Evolutionary conservation across 2,329 filamentous ascomycete species (phyloP).

Genomic region (Mariannaea elegans): DNA sequence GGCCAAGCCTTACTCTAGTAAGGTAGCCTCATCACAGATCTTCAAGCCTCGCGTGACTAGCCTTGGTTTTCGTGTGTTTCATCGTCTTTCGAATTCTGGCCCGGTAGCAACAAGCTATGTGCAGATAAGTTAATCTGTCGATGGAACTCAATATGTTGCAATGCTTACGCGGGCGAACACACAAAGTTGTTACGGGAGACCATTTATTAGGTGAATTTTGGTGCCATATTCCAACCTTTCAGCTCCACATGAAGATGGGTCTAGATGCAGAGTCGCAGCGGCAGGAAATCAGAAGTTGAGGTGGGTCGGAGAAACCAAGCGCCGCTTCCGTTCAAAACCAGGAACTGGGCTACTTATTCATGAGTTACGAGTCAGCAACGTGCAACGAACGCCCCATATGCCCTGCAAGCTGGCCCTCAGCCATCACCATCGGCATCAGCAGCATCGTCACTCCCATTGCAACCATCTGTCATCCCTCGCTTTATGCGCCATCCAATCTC

Average conservation of each 20-base stretch:
- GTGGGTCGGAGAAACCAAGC: conserved; percentile 20
- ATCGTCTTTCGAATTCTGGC: conserved; percentile 6
- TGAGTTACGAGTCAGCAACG: conserved; percentile 13
- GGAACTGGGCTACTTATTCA: conserved; percentile 2
- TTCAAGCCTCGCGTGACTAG: conserved; percentile 32
- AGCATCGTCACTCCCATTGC: background rate
- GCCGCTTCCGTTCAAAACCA: conserved; percentile 18
- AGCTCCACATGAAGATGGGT: conserved; percentile 11
- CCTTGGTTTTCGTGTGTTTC: conserved; percentile 29
- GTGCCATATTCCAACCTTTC: background rate
- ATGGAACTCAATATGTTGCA: conserved; percentile 3
- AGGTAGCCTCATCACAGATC: conserved; percentile 26
- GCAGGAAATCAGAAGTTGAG: background rate
- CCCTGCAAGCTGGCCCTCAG: background rate
- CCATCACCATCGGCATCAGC: background rate
- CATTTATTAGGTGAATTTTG: conserved; percentile 1
- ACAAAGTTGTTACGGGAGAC: background rate
- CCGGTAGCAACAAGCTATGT: background rate
- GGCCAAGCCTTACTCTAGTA: conserved; percentile 20
- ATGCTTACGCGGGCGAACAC: background rate
- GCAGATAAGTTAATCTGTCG: too few species aligned
- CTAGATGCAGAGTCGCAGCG: too few species aligned
- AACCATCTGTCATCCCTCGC: background rate
- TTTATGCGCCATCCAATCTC: background rate
- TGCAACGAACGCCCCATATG: background rate